Percentiles rank a stretch among this genome's conserved stretches.
These are phyloP conservation scores for Crithidia mellificae DNA, from an alignment of 208 protist species.

Conservation along the genomic window DNA sequence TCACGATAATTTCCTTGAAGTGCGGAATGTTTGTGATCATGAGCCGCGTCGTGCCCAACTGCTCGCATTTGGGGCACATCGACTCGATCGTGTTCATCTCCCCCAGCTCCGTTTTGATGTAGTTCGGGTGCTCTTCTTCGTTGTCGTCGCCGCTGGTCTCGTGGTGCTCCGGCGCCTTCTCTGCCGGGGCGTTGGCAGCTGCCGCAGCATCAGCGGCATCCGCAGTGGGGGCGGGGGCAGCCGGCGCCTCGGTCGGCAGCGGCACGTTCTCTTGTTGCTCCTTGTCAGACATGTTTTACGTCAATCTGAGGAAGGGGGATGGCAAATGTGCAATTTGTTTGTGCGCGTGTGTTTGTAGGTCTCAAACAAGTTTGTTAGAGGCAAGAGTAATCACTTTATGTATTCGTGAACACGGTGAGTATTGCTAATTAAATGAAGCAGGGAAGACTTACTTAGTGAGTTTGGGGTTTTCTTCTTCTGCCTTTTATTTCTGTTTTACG, in stretches of 20 bases:
- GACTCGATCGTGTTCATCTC: conserved; percentile 90
- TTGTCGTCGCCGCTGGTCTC: not conserved
- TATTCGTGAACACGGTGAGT: no score
- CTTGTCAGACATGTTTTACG: conserved; percentile 2
- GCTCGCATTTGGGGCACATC: conserved; percentile 84
- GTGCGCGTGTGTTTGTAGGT: no score
- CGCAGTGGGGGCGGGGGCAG: not conserved
- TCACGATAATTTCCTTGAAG: conserved; percentile 92
- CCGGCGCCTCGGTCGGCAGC: not conserved
- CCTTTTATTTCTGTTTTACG: no score
- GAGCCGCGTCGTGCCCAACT: conserved; percentile 85
- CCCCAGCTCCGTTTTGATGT: conserved; percentile 82
- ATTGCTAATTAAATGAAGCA: no score
- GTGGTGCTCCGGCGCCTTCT: not conserved
- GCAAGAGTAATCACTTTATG: no score
- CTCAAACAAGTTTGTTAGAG: no score
- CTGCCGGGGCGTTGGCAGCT: not conserved
- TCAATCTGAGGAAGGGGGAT: not conserved
- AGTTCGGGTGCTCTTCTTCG: conserved; percentile 30
- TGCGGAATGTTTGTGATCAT: conserved; percentile 93
- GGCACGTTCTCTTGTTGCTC: conserved; percentile 3
- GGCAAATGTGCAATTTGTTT: not conserved
- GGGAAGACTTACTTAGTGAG: no score
- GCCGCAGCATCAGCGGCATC: no score
- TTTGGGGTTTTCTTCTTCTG: no score